phyloP scores from a whole-genome alignment of 2,329 filamentous ascomycete species.

The Fusarium sp. region DNA sequence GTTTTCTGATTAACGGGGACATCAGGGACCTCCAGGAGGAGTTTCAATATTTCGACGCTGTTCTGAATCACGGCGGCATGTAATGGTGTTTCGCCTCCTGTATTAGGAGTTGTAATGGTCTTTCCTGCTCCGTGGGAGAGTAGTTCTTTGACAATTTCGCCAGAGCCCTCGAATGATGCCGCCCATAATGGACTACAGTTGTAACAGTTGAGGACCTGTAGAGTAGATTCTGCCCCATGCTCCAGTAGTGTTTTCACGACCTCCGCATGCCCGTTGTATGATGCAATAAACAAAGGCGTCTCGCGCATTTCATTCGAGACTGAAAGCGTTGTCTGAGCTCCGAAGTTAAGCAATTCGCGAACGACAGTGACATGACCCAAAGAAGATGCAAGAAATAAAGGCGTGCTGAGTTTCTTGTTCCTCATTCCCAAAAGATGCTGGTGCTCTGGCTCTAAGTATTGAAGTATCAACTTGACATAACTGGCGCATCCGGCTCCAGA shows the following conservation, averaged over 20 bases:
- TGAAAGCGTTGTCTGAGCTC: no score
- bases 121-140: fast-evolving
- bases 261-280: fast-evolving
- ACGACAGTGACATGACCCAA: neutral
- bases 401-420: fast-evolving
- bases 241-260: fast-evolving
- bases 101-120: fast-evolving
- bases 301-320: no score
- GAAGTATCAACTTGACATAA: neutral
- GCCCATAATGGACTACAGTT: neutral
- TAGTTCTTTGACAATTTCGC: neutral
- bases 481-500: fast-evolving
- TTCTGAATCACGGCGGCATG: fast-evolving
- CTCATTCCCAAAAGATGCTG: fast-evolving
- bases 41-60: fast-evolving
- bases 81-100: fast-evolving
- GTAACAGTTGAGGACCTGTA: fast-evolving
- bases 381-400: neutral
- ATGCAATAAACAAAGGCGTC: neutral
- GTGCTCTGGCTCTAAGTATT: fast-evolving
- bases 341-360: no score
- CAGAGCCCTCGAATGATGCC: fast-evolving
- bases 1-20: fast-evolving
- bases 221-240: fast-evolving
- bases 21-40: fast-evolving